Evolutionary conservation across 2,329 filamentous ascomycete genomes (phyloP), one percentile per base, ranked within the genome.

Genomic region (Fusarium sp.): DNA sequence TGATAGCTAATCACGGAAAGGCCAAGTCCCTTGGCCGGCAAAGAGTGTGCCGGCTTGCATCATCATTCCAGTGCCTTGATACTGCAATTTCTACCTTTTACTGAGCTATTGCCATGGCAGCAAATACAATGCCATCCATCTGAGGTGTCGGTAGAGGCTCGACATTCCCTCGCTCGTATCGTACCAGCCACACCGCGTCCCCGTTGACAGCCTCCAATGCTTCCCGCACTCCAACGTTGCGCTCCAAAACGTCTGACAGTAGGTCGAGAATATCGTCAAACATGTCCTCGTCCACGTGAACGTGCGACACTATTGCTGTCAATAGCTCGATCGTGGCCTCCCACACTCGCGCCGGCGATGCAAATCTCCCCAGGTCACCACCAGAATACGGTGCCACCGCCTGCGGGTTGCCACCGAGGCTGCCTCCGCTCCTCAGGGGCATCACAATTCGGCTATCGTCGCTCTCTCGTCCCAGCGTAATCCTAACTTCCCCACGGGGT

Each of bases 111-210:
- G 68, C 65, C 78, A 84, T 79, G 20, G 75, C 70, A 25, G 76
- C 65, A 77, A 88, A 88, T 6, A 72, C 76, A 47, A 83, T 78
- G 0, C 86, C 87, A 6, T 87, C 83, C 75, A 88, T 76, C 25
- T 80, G 75, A 10, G 87, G 87, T 12, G 79, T 81, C 45, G 81
- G 79, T 65, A 80, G 74, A 70, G 75, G 77, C 63, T 84, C 76
- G 38, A 85, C 77, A 68, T 82, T 72, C 11, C 87, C 86, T 63
- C 81, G 81, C 76, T 88, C 83, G 65, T 89, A 88, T 78, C 89
- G 82, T 45, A 86, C 85, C 73, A 96, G 82, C 94, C 94, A 97
- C 5, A 97, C 92, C 2, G 93, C 92, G 84, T 97, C 94, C 1
- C 87, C 85, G 80, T 96, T 95, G 63, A 92, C 84, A 4, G 80